Evolutionary conservation across 352 stramenopile species (phyloP).

Genomic region (Phytophthora vignae): DNA sequence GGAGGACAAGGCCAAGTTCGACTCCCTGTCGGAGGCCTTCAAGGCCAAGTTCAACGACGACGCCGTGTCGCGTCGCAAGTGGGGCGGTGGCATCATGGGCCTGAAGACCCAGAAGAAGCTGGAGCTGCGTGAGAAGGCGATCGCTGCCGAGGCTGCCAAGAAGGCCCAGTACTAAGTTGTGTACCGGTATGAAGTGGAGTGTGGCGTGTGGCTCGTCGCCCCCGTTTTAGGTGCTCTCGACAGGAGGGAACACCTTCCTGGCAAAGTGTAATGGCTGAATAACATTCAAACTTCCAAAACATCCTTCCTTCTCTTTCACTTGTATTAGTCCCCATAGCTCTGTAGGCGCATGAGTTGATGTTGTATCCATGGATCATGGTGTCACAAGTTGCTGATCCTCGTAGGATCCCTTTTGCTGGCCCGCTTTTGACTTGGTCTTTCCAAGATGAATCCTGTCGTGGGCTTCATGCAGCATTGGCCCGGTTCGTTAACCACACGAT

Average conservation of each 20-base stretch:
- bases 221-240: constrained; percentile 36
- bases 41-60: constrained; percentile 99
- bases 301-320: background rate
- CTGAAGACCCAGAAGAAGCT: constrained; percentile 99
- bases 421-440: background rate
- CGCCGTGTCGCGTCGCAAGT: constrained; percentile 93
- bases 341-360: too few species aligned
- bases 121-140: constrained; percentile 97
- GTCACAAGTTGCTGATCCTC: background rate
- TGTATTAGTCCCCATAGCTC: too few species aligned
- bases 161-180: constrained; percentile 95
- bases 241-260: constrained; percentile 27
- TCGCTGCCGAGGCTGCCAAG: constrained; percentile 98
- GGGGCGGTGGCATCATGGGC: constrained; percentile 99
- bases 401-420: background rate
- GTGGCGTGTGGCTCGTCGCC: constrained; percentile 22
- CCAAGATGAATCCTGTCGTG: constrained; percentile 15
- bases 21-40: constrained; percentile 93
- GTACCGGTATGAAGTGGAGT: constrained; percentile 13
- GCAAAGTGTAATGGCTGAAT: constrained; percentile 51
- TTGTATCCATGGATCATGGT: too few species aligned
- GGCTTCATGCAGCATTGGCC: background rate
- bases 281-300: constrained; percentile 37
- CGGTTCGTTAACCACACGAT: constrained; percentile 8
- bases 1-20: constrained; percentile 97